Conservation (phyloP, 164 flowering plant genomes). For the Buxus sempervirens region DNA sequence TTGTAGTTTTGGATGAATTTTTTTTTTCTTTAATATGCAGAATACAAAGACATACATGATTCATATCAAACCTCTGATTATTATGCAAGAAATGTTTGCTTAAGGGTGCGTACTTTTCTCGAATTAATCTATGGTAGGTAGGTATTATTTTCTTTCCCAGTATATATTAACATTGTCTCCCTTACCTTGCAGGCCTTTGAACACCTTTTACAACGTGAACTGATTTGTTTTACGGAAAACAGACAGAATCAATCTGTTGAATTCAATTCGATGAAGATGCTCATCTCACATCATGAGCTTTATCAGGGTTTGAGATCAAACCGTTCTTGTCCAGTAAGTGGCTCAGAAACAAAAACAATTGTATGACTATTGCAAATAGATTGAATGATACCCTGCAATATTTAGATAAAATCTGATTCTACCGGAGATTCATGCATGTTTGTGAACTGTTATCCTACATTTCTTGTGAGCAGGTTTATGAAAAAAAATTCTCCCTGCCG, state of each 20-base stretch:
- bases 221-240: slow-evolving; percentile 58
- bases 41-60: slow-evolving; percentile 75
- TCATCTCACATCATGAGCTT: slow-evolving; percentile 63
- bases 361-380: not conserved
- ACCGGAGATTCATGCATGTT: not conserved
- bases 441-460: not conserved
- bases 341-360: not conserved
- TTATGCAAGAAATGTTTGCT: slow-evolving; percentile 64
- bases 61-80: slow-evolving; percentile 62
- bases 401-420: not conserved
- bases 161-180: not conserved
- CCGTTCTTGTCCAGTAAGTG: slow-evolving; percentile 76
- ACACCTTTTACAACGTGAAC: slow-evolving; percentile 61
- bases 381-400: not conserved
- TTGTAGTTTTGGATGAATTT: not conserved
- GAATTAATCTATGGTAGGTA: not conserved
- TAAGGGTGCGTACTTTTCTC: slow-evolving; percentile 54
- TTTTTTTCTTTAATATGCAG: slow-evolving; percentile 37
- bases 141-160: not conserved
- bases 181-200: slow-evolving; percentile 65
- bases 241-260: slow-evolving; percentile 55
- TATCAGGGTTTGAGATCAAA: slow-evolving; percentile 56
- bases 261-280: slow-evolving; percentile 75
- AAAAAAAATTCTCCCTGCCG: no score
- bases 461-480: not conserved